A percentile compares a stretch with the other conserved stretches of the same genome.
Conservation (phyloP, 208 protist species). For the Acanthamoeba polyphaga region DNA sequence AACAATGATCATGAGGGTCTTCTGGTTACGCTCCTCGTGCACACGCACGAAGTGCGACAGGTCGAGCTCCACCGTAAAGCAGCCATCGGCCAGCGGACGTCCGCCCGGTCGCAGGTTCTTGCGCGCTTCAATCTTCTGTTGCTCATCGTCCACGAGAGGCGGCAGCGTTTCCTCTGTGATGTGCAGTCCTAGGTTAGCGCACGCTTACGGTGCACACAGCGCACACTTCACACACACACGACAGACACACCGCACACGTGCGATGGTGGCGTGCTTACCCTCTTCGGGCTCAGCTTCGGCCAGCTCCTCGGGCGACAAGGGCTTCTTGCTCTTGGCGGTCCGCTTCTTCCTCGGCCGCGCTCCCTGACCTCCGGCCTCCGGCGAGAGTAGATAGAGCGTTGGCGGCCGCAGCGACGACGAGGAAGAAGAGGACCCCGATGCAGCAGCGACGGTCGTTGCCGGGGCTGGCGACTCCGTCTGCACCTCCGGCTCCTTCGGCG, state of each 20-base stretch:
- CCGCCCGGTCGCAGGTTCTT: conserved; percentile 2
- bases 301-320: background rate
- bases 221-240: background rate
- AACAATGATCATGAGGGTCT: conserved; percentile 61
- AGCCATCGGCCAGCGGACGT: conserved; percentile 28
- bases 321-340: background rate
- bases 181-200: no score
- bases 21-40: conserved; percentile 56
- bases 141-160: background rate
- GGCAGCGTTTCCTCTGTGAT: background rate
- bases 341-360: conserved; percentile 1
- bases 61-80: conserved; percentile 48
- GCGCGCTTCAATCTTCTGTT: background rate
- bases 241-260: background rate
- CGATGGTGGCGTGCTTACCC: background rate
- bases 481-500: no score
- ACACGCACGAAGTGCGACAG: conserved; percentile 47
- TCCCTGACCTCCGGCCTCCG: conserved; percentile 23
- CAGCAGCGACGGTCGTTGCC: background rate
- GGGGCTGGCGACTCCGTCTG: background rate
- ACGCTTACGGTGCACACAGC: no score
- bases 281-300: conserved; percentile 33
- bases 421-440: background rate
- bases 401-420: background rate
- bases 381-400: conserved; percentile 28